Base-by-base conservation (phyloP, 2,329 filamentous ascomycete species). In the Xylariaceae sp. region DNA sequence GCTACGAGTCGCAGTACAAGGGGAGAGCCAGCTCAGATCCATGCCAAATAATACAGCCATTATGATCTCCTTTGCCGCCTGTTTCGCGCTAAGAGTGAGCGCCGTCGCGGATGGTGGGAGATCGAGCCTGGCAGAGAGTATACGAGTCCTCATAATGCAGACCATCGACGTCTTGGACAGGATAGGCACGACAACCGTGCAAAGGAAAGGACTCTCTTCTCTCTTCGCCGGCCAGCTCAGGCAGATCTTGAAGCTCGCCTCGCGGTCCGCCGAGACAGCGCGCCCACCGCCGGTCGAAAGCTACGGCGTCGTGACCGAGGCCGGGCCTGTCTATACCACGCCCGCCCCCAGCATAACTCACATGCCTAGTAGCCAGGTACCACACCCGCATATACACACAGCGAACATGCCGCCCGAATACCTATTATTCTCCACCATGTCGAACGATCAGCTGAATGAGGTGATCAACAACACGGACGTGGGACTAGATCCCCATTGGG, bases 21-120 rank as follows among this genome's bases (percentile, higher is more conserved):
- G 86, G 32, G 86, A 89, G 64, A 73, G 77, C 0, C 80, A 85
- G 56, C 75, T 89, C 0, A 83, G 83, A 51, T 88, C 86, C 0
- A 89, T 89, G 86, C 86, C 86, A 0, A 89, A 89, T 68, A 89
- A 89, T 61, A 88, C 86, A 0, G 81, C 86, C 51, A 87, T 89
- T 59, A 89, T 89, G 87, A 87, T 89, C 12, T 87, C 85, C 1
- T 89, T 88, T 59, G 86, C 86, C 0, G 84, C 84, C 4, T 87
- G 83, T 61, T 87, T 86, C 57, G 84, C 84, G 0, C 69, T 87
- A n/a, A 80, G 81, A 9, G 74, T 87, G 4, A 85, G 82, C 59
- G 77, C 81, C 0, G 80, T 81, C 45, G 76, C 81, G 2, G 75
- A 78, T 0, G 81, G 78, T 26, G 78, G 76, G 53, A 71, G 68